Conservation (phyloP, 768 basidiomycete genomes). For the Rhizopogon roseolus region DNA sequence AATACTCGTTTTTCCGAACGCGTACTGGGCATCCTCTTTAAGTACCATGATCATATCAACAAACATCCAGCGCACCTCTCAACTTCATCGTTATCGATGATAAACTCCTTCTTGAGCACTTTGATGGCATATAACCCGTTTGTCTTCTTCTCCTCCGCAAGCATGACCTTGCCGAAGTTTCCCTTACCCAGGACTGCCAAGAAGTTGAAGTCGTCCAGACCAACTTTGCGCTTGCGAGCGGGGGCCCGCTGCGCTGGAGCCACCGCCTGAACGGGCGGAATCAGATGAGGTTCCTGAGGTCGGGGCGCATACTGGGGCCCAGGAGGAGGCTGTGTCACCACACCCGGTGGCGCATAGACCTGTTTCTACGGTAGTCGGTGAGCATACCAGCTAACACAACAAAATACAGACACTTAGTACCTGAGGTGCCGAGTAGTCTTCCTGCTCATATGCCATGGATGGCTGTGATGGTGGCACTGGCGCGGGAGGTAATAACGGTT, state of each 20-base stretch:
- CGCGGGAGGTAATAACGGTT: constrained; percentile 24
- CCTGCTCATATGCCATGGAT: constrained; percentile 22
- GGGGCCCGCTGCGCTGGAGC: constrained; percentile 37
- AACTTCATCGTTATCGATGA: constrained; percentile 99
- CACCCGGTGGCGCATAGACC: constrained; percentile 19
- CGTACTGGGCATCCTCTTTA: constrained; percentile 53
- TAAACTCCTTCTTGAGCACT: constrained; percentile 99
- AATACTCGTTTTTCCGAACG: constrained; percentile 99
- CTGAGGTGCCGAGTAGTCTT: constrained; percentile 22
- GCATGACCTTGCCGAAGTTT: constrained; percentile 99
- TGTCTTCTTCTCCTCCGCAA: constrained; percentile 95
- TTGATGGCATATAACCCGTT: constrained; percentile 96
- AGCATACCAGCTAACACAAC: constrained; percentile 6
- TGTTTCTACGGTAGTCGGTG: constrained; percentile 7
- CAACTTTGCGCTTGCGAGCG: constrained; percentile 77
- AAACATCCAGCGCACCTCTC: constrained; percentile 65
- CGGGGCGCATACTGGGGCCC: constrained; percentile 20
- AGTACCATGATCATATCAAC: constrained; percentile 5
- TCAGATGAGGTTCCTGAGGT: constrained; percentile 26
- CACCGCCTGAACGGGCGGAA: constrained; percentile 22
- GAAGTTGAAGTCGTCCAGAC: constrained; percentile 98
- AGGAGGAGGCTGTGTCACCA: constrained; percentile 12
- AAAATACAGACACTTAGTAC: constrained; percentile 11
- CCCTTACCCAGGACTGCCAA: constrained; percentile 97
- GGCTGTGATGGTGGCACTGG: constrained; percentile 5